Evolutionary conservation across 2,329 filamentous ascomycete species (phyloP).

Genomic region (Dactylonectria macrodidyma): DNA sequence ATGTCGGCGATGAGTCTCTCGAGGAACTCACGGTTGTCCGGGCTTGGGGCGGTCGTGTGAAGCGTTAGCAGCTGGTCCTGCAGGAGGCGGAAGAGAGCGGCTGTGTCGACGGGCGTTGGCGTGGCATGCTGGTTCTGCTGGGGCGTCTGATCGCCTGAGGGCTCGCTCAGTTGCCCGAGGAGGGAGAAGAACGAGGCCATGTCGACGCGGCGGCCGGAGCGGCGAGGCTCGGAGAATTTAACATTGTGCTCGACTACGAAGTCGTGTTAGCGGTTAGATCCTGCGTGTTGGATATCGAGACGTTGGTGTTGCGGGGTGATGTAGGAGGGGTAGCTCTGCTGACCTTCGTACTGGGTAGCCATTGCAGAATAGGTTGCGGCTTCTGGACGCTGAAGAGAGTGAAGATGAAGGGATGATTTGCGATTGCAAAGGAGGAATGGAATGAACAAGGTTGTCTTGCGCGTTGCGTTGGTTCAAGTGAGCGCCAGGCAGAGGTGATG

Average conservation of each 20-base stretch:
- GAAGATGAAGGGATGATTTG: background rate
- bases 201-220: constrained; percentile 68
- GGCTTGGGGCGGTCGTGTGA: constrained; percentile 63
- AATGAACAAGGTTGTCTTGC: background rate
- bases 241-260: constrained; percentile 75
- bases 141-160: constrained; percentile 51
- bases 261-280: constrained; percentile 25
- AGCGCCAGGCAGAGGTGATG: constrained; percentile 29
- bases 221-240: constrained; percentile 58
- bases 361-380: constrained; percentile 53
- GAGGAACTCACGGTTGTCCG: constrained; percentile 66
- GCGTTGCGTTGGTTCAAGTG: constrained; percentile 5
- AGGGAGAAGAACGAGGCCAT: constrained; percentile 75
- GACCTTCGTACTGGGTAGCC: constrained; percentile 72
- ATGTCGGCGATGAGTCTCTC: constrained; percentile 63
- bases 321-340: constrained; percentile 34
- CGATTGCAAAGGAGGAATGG: background rate
- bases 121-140: constrained; percentile 70
- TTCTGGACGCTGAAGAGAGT: background rate
- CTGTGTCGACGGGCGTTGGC: constrained; percentile 72
- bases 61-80: constrained; percentile 71
- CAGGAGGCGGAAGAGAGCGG: constrained; percentile 70
- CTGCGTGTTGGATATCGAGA: constrained; percentile 27
- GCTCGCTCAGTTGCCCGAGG: constrained; percentile 66
- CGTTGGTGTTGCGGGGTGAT: constrained; percentile 14